Conservation (phyloP, 2,329 filamentous ascomycete genomes). For the Cladosporium phlei region DNA sequence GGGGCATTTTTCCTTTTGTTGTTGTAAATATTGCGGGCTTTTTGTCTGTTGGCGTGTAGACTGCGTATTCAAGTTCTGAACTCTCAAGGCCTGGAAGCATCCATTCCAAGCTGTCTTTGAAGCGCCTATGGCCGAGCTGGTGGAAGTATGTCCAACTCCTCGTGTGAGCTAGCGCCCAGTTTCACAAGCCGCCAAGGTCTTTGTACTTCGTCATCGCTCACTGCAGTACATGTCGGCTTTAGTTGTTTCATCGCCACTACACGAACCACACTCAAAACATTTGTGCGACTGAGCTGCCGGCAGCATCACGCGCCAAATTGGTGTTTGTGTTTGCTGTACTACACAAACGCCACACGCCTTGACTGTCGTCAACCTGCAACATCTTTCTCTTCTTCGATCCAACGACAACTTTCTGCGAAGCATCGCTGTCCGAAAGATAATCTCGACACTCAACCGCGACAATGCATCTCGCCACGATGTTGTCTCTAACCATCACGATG, state of each 20-base stretch:
- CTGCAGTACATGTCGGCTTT: no score
- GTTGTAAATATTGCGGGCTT: constrained; percentile 13
- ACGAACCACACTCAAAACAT: background rate
- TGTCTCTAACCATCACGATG: background rate
- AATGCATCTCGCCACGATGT: background rate
- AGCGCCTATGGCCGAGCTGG: no score
- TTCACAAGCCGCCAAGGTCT: constrained; percentile 10
- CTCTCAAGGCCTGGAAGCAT: no score
- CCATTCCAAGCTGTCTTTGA: no score
- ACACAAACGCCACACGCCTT: background rate
- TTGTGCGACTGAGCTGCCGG: constrained; percentile 9
- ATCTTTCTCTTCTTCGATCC: no score
- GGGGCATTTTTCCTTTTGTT: constrained; percentile 10
- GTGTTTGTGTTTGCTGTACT: constrained; percentile 4
- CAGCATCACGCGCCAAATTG: constrained; percentile 6
- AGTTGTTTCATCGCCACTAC: background rate
- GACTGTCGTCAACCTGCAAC: no score
- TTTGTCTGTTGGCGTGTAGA: constrained; percentile 11
- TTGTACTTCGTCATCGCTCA: constrained; percentile 8
- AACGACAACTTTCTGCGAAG: background rate
- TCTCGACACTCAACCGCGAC: background rate
- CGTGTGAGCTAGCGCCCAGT: no score
- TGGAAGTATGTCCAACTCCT: no score
- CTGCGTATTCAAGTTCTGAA: constrained; percentile 11
- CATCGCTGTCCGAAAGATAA: background rate